phyloP scores from a whole-genome alignment of 2,329 filamentous ascomycete species.

The Exserohilum rostratum region DNA sequence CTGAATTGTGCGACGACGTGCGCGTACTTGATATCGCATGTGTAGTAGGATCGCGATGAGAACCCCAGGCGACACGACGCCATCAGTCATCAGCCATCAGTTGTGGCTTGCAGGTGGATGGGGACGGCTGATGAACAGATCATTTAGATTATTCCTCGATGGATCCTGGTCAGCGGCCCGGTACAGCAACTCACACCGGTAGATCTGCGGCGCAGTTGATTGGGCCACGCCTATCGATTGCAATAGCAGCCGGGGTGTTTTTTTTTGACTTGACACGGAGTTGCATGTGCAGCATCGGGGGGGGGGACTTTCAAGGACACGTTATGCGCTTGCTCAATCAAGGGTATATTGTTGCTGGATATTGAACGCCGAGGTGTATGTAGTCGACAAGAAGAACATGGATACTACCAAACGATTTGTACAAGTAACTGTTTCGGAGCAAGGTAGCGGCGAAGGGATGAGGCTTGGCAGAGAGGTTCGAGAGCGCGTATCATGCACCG shows the following conservation, averaged over 20 bases:
- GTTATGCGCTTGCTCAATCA: conserved; percentile 1
- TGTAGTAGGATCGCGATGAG: too few species aligned
- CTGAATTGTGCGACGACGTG: too few species aligned
- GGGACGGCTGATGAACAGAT: conserved; percentile 10
- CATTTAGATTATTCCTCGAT: background rate
- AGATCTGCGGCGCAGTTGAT: conserved; percentile 10
- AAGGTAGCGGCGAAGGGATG: background rate
- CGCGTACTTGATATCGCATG: too few species aligned
- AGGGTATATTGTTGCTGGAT: conserved; percentile 13
- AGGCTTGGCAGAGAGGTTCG: background rate
- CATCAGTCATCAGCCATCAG: background rate
- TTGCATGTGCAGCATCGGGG: conserved; percentile 10
- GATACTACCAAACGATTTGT: conserved; percentile 6
- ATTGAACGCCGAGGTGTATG: background rate
- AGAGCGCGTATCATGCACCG: conserved; percentile 20
- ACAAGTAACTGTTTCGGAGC: background rate
- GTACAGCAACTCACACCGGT: conserved; percentile 12
- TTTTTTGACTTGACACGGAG: background rate
- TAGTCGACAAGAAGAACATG: background rate
- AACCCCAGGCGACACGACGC: too few species aligned
- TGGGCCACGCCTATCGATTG: background rate
- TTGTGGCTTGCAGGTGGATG: background rate
- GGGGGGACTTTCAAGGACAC: background rate
- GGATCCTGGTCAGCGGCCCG: conserved; percentile 13
- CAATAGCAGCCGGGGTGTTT: conserved; percentile 1